Evolutionary conservation across 2,329 filamentous ascomycete species (phyloP), one percentile per base, ranked within the genome.

Genomic region (Calycina marina): DNA sequence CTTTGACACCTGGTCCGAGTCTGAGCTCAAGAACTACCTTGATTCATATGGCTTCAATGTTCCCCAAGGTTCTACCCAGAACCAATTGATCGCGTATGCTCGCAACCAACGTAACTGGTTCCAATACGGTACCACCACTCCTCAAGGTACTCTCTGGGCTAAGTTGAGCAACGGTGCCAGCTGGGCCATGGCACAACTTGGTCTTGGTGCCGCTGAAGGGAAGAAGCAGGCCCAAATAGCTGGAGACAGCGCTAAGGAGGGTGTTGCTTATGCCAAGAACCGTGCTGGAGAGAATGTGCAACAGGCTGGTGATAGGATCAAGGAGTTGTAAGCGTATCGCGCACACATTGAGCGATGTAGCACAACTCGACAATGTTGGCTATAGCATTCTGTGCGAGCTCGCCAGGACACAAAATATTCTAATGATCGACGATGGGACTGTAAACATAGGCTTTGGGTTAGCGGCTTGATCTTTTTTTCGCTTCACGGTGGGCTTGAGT

Each of bases 61-160:
- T 24, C 47, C 45, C 27, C 48, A 53, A 42, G 49, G 40, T 4
- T 48, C 45, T n/a, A 46, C 37, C 18, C 48, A 45, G 35, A 77
- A 86, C 38, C 67, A 84, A 49, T 62, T 88, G 13, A 70, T 72
- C 39, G 77, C 78, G 6, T 62, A 72, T 37, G 81, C 77, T 11
- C 73, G 78, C 43, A 76, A 75, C 53, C 77, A 85, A 46, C 67
- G 71, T 14, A 80, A 76, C 14, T 85, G 77, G 55, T 88, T 84
- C 62, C 70, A 68, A 48, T 81, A 86, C 47, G 81, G 81, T 32
- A 81, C 77, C 4, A 69, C 65, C 6, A 67, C 67, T 16, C 77
- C 81, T 10, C 58, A 67, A 31, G 71, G 63, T 31, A 80, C 77
- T 5, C 56, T 83, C 29, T 68, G 73, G 41, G 75, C 73, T 50